Base-by-base conservation (phyloP, 2,329 filamentous ascomycete species). In the Botrytis hyacinthi region DNA sequence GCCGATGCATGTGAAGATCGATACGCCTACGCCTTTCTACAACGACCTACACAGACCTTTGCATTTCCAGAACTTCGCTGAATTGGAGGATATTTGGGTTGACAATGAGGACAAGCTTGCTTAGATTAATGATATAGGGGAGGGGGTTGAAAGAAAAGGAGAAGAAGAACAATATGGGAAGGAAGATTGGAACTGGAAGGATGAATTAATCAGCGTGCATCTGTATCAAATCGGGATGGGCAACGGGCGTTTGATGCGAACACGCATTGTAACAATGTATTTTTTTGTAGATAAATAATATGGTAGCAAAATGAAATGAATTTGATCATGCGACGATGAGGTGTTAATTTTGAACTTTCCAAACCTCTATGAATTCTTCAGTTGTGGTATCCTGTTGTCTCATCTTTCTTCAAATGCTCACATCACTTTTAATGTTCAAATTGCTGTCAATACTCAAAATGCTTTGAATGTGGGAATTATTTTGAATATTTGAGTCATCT, bases 51-150 rank as follows among this genome's bases (percentile, higher is more conserved):
- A 99, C 83, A 90, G 96, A 40, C 95, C 95, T 26, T 85, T 98
- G 73, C 96, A 99, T 84, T 99, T 99, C 88, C 92, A 95, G 82
- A 97, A 94, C 83, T 99, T 99, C 84, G 94, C 95, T 1, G 95
- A 99, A 85, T 84, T 99, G 81, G 96, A 99, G 84, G 95, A 99
- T 83, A 93, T 97, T 60, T 97, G 95, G 90, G 95, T 98, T 65
- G 96, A 99, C 83, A 88, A 94, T 79, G 90, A 90, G 76, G 95
- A 99, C 85, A 95, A 95, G 82, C 97, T 99, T 85, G 95, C 94
- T 79, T 98, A 88, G 86, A 77, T 69, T 65, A 65, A 60, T 69
- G 54, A 70, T 66, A 42, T 44, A 42, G n/a, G 18, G 59, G 16
- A 42, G n/a, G 18, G 59, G 10, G 32, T 60, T 54, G 60, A 35